Evolutionary conservation across 257 asterid genomes (phyloP), one percentile per base, ranked within the genome.

Genomic region (Nemophila menziesii): DNA sequence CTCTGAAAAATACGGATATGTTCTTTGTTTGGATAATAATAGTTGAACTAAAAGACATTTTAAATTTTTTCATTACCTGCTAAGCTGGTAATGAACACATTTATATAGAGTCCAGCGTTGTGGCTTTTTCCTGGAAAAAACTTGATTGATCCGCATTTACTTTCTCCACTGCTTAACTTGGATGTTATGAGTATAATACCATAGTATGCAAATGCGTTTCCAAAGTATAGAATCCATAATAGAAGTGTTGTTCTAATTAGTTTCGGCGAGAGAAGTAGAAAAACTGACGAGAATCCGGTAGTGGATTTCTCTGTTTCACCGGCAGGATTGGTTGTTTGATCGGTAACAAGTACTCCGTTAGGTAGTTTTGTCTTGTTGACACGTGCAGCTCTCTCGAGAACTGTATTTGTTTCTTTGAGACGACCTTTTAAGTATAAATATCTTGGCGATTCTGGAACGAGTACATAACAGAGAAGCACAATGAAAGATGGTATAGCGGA

Each of bases 151-250:
- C 49, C 38, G 33, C 92, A 75, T 42, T 37, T 52, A 39, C 39
- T 72, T 26, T 63, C 54, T 2, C 52, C 56, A 20, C 68, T 70
- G 75, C 79, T 75, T 11, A 73, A 48, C 48, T 70, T 72, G 16
- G 82, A 69, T 46, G 78, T 75, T 64, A 79, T 52, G 46, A 75
- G 39, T 45, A 79, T 70, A n/a, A 72, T 57, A 5, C 86, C 82
- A 19, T 72, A 75, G 42, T 79, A 75, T 6, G 71, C 50, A 61
- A 75, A 79, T 20, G 82, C 57, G 57, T 75, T 70, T 17, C 68
- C 75, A 22, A 75, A 75, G 63, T 40, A 67, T 43, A 72, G 49
- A 36, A 55, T 39, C 92, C 92, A 79, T 23, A 70, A 33, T 40
- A 72, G 73, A 70, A 79, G 65, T 24, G 86, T 79, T 46, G 78